phyloP scores from a whole-genome alignment of 2,329 filamentous ascomycete species.

The Didymella sp. region DNA sequence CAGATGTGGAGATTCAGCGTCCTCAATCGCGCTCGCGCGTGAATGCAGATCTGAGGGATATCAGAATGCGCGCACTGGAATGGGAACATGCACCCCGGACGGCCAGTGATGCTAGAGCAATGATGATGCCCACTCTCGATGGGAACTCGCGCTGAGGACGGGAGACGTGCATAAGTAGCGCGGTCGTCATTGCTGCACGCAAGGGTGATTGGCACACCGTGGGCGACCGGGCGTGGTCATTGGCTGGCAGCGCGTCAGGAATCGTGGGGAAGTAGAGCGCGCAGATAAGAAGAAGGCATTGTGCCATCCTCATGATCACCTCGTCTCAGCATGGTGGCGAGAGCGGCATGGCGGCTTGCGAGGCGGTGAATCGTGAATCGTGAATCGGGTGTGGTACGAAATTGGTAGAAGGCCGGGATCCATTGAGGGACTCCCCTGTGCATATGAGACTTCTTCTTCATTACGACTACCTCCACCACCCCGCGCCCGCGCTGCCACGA shows the following conservation, averaged over 20 bases:
- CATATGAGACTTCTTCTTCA: slow-evolving; percentile 14
- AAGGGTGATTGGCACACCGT: slow-evolving; percentile 21
- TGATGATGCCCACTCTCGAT: slow-evolving; percentile 17
- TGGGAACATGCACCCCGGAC: slow-evolving; percentile 29
- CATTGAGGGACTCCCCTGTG: slow-evolving; percentile 9
- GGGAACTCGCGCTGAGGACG: slow-evolving; percentile 10
- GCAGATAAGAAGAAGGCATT: slow-evolving; percentile 23
- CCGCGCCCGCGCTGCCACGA: slow-evolving; percentile 11
- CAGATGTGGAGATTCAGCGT: background rate
- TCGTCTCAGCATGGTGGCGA: slow-evolving; percentile 21
- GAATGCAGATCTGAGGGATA: slow-evolving; percentile 22
- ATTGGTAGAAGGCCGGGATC: slow-evolving; percentile 13
- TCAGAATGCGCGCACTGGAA: slow-evolving; percentile 4
- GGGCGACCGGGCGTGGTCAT: slow-evolving; percentile 10
- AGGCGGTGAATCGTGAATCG: slow-evolving; percentile 21
- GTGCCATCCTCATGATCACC: slow-evolving; percentile 21
- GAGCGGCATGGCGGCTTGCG: slow-evolving; percentile 16
- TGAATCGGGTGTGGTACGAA: slow-evolving; percentile 18
- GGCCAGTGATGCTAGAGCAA: slow-evolving; percentile 20
- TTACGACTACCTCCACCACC: slow-evolving; percentile 5
- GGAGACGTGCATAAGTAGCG: slow-evolving; percentile 22
- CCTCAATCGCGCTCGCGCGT: slow-evolving; percentile 10
- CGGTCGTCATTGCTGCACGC: slow-evolving; percentile 22
- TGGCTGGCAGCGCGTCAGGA: slow-evolving; percentile 18
- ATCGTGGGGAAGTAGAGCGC: slow-evolving; percentile 21